A percentile compares a stretch with the other conserved stretches of the same genome.
phyloP scores from a whole-genome alignment of 2,329 filamentous ascomycete species.

The Endocalyx cinctus region DNA sequence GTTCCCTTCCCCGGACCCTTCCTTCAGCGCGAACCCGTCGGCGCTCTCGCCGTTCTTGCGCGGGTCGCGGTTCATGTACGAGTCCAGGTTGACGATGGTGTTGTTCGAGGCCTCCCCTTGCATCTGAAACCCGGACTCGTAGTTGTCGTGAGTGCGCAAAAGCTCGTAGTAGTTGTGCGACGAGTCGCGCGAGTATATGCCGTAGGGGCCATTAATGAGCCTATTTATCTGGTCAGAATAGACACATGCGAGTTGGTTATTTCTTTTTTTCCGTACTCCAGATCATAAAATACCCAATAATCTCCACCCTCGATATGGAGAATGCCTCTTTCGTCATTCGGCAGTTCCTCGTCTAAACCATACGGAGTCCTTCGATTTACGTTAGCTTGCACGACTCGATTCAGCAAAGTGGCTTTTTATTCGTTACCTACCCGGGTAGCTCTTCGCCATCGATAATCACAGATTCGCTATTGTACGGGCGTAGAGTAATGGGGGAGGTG shows the following conservation, averaged over 20 bases:
- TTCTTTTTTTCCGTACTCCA: constrained; percentile 17
- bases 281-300: constrained; percentile 41
- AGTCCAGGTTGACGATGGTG: constrained; percentile 38
- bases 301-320: constrained; percentile 40
- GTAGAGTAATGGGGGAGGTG: constrained; percentile 35
- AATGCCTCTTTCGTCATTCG: constrained; percentile 38
- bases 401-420: no score
- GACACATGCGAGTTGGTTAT: no score
- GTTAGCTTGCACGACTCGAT: no score
- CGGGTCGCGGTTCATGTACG: constrained; percentile 40
- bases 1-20: constrained; percentile 42
- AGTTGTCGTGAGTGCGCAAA: constrained; percentile 33
- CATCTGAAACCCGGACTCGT: constrained; percentile 29
- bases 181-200: constrained; percentile 30
- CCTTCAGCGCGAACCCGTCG: constrained; percentile 44
- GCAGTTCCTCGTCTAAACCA: constrained; percentile 32
- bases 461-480: constrained; percentile 37
- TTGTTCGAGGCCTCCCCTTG: constrained; percentile 30
- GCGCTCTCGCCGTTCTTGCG: constrained; percentile 48
- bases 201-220: constrained; percentile 34
- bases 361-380: constrained; percentile 37
- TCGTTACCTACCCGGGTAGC: constrained; percentile 27
- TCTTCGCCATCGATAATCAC: constrained; percentile 43
- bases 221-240: not conserved
- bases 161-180: constrained; percentile 33